Conservation (phyloP, 176 grass and related monocot genomes). For the Bolboschoenus planiculmis region DNA sequence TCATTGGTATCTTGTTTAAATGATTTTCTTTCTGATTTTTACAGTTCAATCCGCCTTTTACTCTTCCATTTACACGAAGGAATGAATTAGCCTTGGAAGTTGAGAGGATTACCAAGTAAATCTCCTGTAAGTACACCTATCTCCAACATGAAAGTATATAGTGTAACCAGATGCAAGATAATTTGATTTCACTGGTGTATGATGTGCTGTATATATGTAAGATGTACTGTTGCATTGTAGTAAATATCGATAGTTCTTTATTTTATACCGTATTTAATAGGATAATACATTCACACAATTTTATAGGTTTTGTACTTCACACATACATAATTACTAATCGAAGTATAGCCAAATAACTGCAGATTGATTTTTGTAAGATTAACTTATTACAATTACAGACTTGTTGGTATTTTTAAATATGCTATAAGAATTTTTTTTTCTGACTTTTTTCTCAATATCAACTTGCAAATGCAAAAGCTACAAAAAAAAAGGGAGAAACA, state of each 20-base stretch:
- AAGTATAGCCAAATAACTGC: background rate
- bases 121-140: conserved; percentile 14
- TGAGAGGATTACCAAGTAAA: conserved; percentile 38
- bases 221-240: background rate
- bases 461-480: background rate
- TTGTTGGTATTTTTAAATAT: background rate
- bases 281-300: background rate
- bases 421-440: background rate
- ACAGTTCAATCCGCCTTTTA: conserved; percentile 94
- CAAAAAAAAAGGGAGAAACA: background rate
- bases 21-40: conserved; percentile 18
- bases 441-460: background rate
- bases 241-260: background rate
- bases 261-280: background rate
- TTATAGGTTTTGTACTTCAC: background rate
- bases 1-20: conserved; percentile 18
- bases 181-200: background rate
- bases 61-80: conserved; percentile 71
- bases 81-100: conserved; percentile 92
- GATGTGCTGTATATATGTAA: conserved; percentile 15
- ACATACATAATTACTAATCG: no score
- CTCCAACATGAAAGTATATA: background rate
- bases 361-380: background rate
- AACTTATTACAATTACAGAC: background rate
- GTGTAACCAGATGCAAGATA: background rate